Percentiles rank a stretch among this genome's conserved stretches.
Evolutionary conservation across 805 yeast genomes (phyloP).

Genomic region (Candida pseudofarinosa): DNA sequence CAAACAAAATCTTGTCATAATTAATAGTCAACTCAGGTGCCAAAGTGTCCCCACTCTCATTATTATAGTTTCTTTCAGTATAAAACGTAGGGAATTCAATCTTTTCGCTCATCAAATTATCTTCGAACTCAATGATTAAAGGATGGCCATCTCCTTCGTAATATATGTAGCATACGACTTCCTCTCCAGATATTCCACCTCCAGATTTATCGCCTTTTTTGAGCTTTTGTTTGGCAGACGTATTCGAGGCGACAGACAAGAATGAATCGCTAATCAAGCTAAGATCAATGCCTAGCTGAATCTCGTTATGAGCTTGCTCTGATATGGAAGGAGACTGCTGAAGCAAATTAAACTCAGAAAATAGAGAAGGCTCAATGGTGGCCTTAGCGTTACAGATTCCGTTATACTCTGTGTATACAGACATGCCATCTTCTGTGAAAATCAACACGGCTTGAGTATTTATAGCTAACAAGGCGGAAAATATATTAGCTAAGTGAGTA

Average conservation of each 20-base stretch:
- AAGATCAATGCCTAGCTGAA: constrained; percentile 35
- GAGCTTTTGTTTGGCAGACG: constrained; percentile 6
- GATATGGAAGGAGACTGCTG: constrained; percentile 5
- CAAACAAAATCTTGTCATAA: constrained; percentile 28
- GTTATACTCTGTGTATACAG: constrained; percentile 32
- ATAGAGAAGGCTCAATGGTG: constrained; percentile 34
- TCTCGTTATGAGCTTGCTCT: constrained; percentile 4
- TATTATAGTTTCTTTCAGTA: constrained; percentile 23
- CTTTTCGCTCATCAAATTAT: constrained; percentile 34
- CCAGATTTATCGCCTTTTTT: constrained; percentile 2
- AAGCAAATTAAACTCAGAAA: constrained; percentile 23
- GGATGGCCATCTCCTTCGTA: constrained; percentile 40
- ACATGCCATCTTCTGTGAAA: constrained; percentile 28
- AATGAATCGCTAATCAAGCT: constrained; percentile 32
- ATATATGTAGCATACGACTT: constrained; percentile 30
- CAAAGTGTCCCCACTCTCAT: constrained; percentile 17
- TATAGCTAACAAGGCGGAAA: constrained; percentile 28
- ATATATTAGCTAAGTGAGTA: constrained; percentile 34
- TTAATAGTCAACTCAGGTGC: constrained; percentile 17
- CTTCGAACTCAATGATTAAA: constrained; percentile 39
- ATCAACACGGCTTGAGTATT: constrained; percentile 32
- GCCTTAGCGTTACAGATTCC: constrained; percentile 33
- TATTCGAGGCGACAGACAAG: constrained; percentile 23
- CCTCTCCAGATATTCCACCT: constrained; percentile 7
- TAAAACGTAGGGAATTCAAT: constrained; percentile 39